These are phyloP conservation scores for Whalleya microplaca DNA, from an alignment of 2,329 filamentous ascomycete genomes.

Conservation along the genomic window DNA sequence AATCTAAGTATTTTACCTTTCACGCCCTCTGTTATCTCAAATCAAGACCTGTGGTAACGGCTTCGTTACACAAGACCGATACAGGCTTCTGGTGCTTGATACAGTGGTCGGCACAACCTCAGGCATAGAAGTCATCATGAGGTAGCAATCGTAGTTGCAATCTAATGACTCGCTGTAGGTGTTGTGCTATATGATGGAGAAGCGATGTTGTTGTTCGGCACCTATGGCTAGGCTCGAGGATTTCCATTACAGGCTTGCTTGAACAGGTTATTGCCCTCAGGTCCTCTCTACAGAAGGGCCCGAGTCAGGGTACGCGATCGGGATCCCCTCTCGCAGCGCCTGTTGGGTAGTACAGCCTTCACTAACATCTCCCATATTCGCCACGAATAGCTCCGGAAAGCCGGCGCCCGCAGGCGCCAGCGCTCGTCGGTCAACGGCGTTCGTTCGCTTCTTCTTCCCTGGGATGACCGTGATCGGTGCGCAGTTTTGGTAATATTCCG, in stretches of 20 bases:
- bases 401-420: conserved; percentile 30
- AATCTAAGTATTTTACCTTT: no score
- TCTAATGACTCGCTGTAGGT: no score
- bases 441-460: conserved; percentile 14
- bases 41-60: no score
- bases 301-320: conserved; percentile 64
- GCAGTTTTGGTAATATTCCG: conserved; percentile 81
- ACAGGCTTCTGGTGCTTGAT: no score
- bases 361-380: conserved; percentile 56
- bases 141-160: no score
- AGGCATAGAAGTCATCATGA: no score
- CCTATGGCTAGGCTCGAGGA: conserved; percentile 21
- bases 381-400: conserved; percentile 71
- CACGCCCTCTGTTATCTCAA: no score
- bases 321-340: conserved; percentile 42
- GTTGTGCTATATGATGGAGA: no score
- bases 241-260: conserved; percentile 38
- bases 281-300: conserved; percentile 56
- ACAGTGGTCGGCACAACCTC: no score
- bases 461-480: conserved; percentile 61
- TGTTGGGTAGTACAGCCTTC: conserved; percentile 59
- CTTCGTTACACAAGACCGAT: no score
- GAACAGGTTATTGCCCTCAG: conserved; percentile 39
- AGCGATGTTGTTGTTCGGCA: no score
- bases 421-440: conserved; percentile 14